Evolutionary conservation across 2,329 filamentous ascomycete species (phyloP).

Genomic region (Monosporascus sp.): DNA sequence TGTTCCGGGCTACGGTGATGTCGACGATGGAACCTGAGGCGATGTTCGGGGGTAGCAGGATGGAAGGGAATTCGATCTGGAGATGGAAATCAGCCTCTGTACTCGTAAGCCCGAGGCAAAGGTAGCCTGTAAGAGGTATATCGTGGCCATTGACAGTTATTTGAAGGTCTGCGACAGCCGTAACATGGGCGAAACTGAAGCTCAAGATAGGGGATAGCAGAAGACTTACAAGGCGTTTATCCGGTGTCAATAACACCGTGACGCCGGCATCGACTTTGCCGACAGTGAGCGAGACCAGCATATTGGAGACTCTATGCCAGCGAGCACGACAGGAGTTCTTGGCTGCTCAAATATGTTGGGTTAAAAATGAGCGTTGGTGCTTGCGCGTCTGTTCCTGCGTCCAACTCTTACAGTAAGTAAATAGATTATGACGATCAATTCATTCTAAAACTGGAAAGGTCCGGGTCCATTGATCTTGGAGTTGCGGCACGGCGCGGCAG

Average conservation of each 20-base stretch:
- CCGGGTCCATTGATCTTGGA: too few species aligned
- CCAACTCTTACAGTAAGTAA: too few species aligned
- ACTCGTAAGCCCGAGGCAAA: not conserved
- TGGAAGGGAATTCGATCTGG: conserved; percentile 97
- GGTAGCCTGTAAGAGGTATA: not conserved
- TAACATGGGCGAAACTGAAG: not conserved
- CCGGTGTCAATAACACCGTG: conserved; percentile 90
- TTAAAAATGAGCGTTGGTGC: too few species aligned
- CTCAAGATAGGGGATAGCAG: conserved; percentile 3
- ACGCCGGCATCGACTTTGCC: conserved; percentile 99
- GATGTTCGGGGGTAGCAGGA: conserved; percentile 92
- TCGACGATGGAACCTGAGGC: conserved; percentile 95
- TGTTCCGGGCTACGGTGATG: conserved; percentile 89
- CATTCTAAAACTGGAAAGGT: too few species aligned
- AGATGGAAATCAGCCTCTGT: conserved; percentile 13
- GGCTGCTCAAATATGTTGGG: not conserved
- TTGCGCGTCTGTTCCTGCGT: too few species aligned
- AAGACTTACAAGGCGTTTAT: conserved; percentile 80
- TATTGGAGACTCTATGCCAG: conserved; percentile 33
- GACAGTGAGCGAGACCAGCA: conserved; percentile 96
- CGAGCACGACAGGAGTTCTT: not conserved
- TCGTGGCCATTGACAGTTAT: conserved; percentile 1
- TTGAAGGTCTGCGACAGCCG: conserved; percentile 13
- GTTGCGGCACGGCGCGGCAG: too few species aligned
- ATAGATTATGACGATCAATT: too few species aligned